Evolutionary conservation across 169 alveolate species (phyloP).

Genomic region (Eimeria zaria): DNA sequence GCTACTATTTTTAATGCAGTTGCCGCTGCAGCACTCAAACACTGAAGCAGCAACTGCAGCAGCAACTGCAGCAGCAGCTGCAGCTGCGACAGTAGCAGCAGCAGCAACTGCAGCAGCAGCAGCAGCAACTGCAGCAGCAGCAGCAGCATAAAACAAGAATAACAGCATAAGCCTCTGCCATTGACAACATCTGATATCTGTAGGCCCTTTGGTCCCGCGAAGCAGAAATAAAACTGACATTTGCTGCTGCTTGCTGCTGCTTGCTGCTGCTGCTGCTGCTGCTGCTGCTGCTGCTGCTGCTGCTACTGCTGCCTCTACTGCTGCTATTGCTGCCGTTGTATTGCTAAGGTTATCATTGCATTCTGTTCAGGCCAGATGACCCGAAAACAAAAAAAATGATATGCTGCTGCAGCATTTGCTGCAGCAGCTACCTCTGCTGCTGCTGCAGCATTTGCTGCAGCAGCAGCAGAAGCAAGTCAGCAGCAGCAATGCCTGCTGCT

Average conservation of each 20-base stretch:
- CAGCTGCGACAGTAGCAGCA: background rate
- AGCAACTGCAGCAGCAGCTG: background rate
- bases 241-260: background rate
- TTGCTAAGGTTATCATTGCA: background rate
- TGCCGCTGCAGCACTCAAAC: too few relatives aligned
- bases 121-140: too few relatives aligned
- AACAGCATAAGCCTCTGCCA: too few relatives aligned
- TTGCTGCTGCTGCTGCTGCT: too few relatives aligned
- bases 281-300: too few relatives aligned
- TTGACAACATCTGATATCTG: too few relatives aligned
- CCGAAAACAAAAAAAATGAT: constrained; percentile 2
- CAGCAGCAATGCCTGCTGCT: background rate
- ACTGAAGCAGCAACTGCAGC: too few relatives aligned
- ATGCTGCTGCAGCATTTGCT: background rate
- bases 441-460: constrained; percentile 3
- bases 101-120: too few relatives aligned
- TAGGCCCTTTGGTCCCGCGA: background rate
- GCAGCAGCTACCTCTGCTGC: background rate
- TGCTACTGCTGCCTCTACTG: background rate
- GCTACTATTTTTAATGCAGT: too few relatives aligned
- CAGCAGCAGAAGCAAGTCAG: background rate
- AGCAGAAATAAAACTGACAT: background rate
- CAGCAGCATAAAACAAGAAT: too few relatives aligned
- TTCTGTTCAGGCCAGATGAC: constrained; percentile 1
- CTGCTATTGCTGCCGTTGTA: background rate